A percentile compares a stretch with the other conserved stretches of the same genome.
phyloP scores from a whole-genome alignment of 2,329 filamentous ascomycete genomes.

The Fusarium beomiforme region DNA sequence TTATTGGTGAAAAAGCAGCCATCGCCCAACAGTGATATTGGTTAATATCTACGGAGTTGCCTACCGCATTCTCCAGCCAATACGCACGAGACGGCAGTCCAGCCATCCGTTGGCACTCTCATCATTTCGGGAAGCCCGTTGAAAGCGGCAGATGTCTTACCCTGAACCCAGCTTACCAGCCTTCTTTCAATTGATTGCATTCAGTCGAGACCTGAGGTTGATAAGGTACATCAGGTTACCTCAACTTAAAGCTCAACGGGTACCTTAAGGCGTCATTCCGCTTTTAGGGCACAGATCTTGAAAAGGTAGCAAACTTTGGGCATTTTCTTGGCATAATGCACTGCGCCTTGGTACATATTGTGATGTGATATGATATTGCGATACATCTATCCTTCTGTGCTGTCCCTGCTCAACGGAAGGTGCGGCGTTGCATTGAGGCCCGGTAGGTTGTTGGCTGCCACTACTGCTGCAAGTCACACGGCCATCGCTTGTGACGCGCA shows the following conservation, averaged over 20 bases:
- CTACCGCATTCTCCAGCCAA: background rate
- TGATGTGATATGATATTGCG: background rate
- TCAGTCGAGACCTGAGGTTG: background rate
- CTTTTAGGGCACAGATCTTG: background rate
- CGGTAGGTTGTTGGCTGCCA: background rate
- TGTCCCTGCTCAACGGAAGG: background rate
- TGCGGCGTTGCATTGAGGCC: background rate
- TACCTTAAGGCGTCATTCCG: background rate
- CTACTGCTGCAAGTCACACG: slow-evolving; percentile 28
- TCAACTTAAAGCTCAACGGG: background rate
- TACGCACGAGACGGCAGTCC: background rate
- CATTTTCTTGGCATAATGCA: background rate
- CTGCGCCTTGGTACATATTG: background rate
- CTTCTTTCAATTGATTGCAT: background rate
- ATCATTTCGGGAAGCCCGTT: slow-evolving; percentile 1
- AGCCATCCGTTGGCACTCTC: background rate
- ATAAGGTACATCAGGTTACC: background rate
- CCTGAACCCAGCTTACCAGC: background rate
- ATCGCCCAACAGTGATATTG: background rate
- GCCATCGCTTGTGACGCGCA: slow-evolving; percentile 30
- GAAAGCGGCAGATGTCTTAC: slow-evolving; percentile 11
- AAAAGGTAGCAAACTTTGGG: background rate
- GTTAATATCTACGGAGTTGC: background rate
- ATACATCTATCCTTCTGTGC: background rate
- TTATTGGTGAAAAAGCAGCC: background rate